A percentile compares a stretch with the other conserved stretches of the same genome.
Evolutionary conservation across 257 asterid species (phyloP).

Genomic region (Coffea canephora): DNA sequence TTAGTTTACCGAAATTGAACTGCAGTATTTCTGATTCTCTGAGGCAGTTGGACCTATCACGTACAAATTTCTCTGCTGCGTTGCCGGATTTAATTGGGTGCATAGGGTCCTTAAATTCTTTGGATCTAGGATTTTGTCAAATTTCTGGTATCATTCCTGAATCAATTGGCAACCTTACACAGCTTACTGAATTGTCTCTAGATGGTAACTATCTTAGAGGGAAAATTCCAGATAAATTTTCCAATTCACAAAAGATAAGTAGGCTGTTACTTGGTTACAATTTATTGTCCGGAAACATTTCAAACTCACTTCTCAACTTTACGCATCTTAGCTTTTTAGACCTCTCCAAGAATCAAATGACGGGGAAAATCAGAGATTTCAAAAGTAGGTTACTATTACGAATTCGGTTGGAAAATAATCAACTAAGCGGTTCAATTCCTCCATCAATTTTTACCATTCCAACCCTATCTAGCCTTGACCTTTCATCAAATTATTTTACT

Average conservation of each 20-base stretch:
- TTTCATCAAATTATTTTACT: conserved; percentile 6
- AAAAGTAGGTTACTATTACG: background rate
- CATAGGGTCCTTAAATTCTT: background rate
- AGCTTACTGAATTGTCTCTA: background rate
- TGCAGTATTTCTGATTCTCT: background rate
- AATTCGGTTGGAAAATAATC: background rate
- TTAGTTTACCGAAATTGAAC: background rate
- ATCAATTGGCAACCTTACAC: background rate
- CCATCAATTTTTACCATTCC: background rate
- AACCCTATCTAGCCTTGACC: background rate
- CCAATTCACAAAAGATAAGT: no score
- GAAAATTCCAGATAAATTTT: no score
- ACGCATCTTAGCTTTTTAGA: background rate
- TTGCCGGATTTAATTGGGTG: background rate
- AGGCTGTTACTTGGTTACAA: no score
- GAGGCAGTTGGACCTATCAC: background rate
- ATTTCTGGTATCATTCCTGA: conserved; percentile 7
- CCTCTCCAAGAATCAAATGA: background rate
- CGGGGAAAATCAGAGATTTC: conserved; percentile 7
- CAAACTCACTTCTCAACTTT: background rate
- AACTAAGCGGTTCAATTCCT: background rate
- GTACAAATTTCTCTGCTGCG: background rate
- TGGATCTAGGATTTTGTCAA: background rate
- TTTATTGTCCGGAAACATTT: background rate
- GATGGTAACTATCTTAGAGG: background rate